Evolutionary conservation across 2,329 filamentous ascomycete genomes (phyloP).

Genomic region (Stagonosporopsis vannaccii): DNA sequence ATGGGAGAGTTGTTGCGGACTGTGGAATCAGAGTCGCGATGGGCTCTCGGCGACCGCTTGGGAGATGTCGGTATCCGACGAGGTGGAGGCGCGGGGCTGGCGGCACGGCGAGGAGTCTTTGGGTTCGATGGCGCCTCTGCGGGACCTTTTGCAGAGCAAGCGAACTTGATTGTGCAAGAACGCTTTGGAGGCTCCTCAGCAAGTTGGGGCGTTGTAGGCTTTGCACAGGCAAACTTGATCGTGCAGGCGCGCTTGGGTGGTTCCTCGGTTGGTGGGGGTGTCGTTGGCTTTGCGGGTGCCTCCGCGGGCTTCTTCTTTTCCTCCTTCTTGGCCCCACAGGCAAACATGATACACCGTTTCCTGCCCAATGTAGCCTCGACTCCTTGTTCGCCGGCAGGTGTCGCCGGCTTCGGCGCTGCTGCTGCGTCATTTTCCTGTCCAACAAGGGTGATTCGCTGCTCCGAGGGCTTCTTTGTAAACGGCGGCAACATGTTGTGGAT

Average conservation of each 20-base stretch:
- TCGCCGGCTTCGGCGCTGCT: not conserved
- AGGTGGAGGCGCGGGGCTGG: conserved; percentile 53
- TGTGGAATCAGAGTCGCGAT: conserved; percentile 60
- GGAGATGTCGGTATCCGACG: conserved; percentile 39
- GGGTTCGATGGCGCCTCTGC: conserved; percentile 50
- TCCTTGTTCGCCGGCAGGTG: conserved; percentile 58
- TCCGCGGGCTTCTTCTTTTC: conserved; percentile 50
- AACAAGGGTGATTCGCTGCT: conserved; percentile 47
- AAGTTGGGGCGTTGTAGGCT: conserved; percentile 4
- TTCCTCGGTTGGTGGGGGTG: conserved; percentile 30
- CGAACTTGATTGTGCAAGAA: conserved; percentile 75
- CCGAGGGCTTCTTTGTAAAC: conserved; percentile 50
- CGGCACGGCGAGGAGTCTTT: conserved; percentile 51
- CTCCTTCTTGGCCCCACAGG: conserved; percentile 68
- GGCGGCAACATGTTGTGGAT: conserved; percentile 47
- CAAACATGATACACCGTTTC: conserved; percentile 92
- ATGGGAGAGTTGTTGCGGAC: conserved; percentile 58
- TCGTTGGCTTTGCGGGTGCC: conserved; percentile 28
- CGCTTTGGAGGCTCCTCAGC: conserved; percentile 57
- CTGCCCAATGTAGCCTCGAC: conserved; percentile 72
- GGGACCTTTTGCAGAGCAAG: conserved; percentile 64
- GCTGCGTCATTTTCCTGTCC: conserved; percentile 43
- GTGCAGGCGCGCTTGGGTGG: conserved; percentile 64
- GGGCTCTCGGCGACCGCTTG: conserved; percentile 41
- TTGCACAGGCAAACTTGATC: conserved; percentile 75